Percentiles rank a stretch among this genome's conserved stretches.
Conservation (phyloP, 139 green algal species). For the Closterium sp. region DNA sequence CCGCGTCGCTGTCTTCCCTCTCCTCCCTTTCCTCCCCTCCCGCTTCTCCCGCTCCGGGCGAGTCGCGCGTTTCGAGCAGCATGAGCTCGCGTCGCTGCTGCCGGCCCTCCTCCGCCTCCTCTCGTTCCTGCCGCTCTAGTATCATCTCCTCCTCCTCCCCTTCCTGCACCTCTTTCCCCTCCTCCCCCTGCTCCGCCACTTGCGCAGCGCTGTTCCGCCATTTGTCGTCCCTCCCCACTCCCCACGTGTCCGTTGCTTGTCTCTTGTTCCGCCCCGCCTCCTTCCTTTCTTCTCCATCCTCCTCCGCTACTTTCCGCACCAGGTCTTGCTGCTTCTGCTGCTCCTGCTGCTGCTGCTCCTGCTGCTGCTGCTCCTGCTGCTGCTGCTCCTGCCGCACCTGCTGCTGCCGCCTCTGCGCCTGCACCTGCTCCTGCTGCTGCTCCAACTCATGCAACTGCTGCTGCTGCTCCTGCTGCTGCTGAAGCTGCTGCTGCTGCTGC, state of each 20-base stretch:
- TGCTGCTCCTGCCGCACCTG: not conserved
- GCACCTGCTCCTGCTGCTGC: conserved; percentile 3
- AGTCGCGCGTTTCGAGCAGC: not conserved
- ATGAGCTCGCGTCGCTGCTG: not conserved
- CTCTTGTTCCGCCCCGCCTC: too few relatives aligned
- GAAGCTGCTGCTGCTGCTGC: conserved; percentile 1
- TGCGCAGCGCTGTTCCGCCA: too few relatives aligned
- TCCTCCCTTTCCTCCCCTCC: too few relatives aligned
- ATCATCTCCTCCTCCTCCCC: too few relatives aligned
- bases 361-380: too few relatives aligned
- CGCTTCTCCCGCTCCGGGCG: not conserved
- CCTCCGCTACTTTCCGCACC: too few relatives aligned
- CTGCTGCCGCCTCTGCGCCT: not conserved
- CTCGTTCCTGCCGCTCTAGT: not conserved
- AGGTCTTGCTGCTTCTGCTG: not conserved
- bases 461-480: not conserved
- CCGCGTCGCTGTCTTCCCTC: not conserved
- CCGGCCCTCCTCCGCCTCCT: not conserved
- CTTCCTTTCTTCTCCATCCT: too few relatives aligned
- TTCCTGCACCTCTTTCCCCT: not conserved
- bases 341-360: too few relatives aligned
- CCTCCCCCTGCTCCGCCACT: too few relatives aligned
- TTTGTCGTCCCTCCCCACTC: too few relatives aligned
- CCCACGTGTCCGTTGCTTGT: too few relatives aligned
- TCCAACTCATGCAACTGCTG: not conserved